Evolutionary conservation across 164 flowering plant species (phyloP), one percentile per base, ranked within the genome.

Genomic region (Vitis riparia): DNA sequence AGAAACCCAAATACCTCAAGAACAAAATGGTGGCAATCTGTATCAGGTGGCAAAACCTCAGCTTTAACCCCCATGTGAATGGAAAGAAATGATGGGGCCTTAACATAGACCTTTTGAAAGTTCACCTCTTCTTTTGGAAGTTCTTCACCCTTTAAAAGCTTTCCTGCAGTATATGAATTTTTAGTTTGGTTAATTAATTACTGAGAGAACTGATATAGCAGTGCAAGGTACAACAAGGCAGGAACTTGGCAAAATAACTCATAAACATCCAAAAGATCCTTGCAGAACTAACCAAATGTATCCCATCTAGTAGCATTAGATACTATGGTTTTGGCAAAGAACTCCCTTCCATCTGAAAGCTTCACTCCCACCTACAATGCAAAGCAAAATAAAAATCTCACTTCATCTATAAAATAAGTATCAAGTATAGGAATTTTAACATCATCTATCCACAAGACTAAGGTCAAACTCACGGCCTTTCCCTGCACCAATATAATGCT

Each of bases 241-340:
- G 48, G 58, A 48, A 1, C 16, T 49, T 15, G n/a, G 15, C 37
- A 30, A 68, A 58, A 48, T 13, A 57, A 6, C 47, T 16, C 27
- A 27, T 12, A 61, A 66, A 70, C 13, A 16, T 16, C 14, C 67
- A 63, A 68, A 55, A 59, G 27, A 32, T 51, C 57, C 49, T 58
- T 44, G 60, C 55, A 44, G 59, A 63, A 83, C 91, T 82, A 73
- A 92, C 99, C 99, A 81, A 94, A 94, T 47, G 99, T 92, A 69
- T 95, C 98, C 99, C 99, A 95, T 90, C 99, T 89, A 72, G 99
- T 95, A 52, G 99, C 97, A 90, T 95, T 95, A 68, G 99, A 95
- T 68, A 95, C 81, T 62, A 95, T 71, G 63, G 94, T 92, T 80
- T 85, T 91, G 64, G 92, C 88, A 67, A 83, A 95, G 72, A 86